Base-by-base conservation (phyloP, 2,329 filamentous ascomycete genomes). In the Colletotrichum sublineola region DNA sequence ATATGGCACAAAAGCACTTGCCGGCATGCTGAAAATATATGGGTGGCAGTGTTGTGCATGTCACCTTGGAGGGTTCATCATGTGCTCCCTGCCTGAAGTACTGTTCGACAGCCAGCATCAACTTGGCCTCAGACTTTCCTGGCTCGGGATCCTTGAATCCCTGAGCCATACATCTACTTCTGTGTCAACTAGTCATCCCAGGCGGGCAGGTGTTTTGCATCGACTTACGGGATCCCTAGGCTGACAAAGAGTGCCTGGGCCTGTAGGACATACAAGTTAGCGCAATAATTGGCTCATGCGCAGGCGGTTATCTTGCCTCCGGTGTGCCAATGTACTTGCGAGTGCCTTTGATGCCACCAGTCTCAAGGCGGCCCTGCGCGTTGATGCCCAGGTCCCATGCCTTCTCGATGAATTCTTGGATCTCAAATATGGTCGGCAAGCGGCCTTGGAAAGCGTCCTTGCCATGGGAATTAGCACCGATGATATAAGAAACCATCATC, bases 291-390 rank as follows among this genome's bases (percentile, higher is more conserved):
- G 52, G 24, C 12, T 5, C 6, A 3, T 11, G 12, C 14, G 29
- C 12, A 2, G 29, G 40, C 11, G 18, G 20, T n/a, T n/a, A 52
- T 58, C 79, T 75, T 84, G 94, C 93, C 86, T 98, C 96, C 11
- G 94, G 91, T 1, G 96, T 98, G 20, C 96, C 96, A 76, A 98
- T 98, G 79, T 96, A 98, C 81, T 98, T 98, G 73, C 96, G 90
- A 0, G 95, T 97, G n/a, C 92, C 92, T 74, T 86, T 90, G 74
- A 98, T 93, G 1, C 95, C 94, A 2, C 96, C 96, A 0, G 95
- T 98, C 81, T 98, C 94, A 2, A 89, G 79, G 44, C 94, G 88
- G 4, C 93, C 94, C 56, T 90, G 87, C 3, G 88, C 80, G 77
- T 97, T 96, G 79, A 96, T 94, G 0, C 93, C 95, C 78, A 86